phyloP scores from a whole-genome alignment of 495 filamentous ascomycete species.

The Hyaloscypha hepaticicola region DNA sequence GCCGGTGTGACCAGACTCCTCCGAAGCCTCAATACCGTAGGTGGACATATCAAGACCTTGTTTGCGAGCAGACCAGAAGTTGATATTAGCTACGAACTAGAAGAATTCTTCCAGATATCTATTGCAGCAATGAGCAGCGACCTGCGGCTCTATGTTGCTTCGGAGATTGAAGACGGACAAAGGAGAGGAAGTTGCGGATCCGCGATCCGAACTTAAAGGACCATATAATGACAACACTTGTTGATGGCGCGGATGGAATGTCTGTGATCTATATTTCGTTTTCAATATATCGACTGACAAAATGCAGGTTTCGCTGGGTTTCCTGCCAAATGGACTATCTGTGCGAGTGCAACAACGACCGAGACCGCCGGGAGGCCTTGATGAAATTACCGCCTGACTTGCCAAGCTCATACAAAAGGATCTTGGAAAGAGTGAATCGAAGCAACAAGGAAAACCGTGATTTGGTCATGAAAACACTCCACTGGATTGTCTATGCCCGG shows the following conservation, averaged over 20 bases:
- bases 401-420: constrained; percentile 37
- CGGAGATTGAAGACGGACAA: constrained; percentile 36
- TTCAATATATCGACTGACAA: no score
- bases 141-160: constrained; percentile 35
- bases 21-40: constrained; percentile 11
- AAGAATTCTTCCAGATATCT: constrained; percentile 30
- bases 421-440: constrained; percentile 33
- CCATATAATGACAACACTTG: constrained; percentile 35
- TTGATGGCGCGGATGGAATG: constrained; percentile 36
- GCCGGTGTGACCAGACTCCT: constrained; percentile 23
- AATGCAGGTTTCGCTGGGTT: constrained; percentile 43
- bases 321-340: constrained; percentile 42
- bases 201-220: constrained; percentile 32
- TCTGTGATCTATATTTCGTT: constrained; percentile 9
- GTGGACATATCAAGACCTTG: constrained; percentile 29
- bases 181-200: constrained; percentile 28
- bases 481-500: constrained; percentile 26
- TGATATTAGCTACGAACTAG: constrained; percentile 25
- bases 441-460: constrained; percentile 24
- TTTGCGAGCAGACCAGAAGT: constrained; percentile 32
- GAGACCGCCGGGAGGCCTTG: constrained; percentile 34
- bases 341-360: constrained; percentile 34
- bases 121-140: constrained; percentile 36
- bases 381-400: constrained; percentile 37
- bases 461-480: constrained; percentile 31